Base-by-base conservation (phyloP, 2,329 filamentous ascomycete species). In the Cadophora sp. region DNA sequence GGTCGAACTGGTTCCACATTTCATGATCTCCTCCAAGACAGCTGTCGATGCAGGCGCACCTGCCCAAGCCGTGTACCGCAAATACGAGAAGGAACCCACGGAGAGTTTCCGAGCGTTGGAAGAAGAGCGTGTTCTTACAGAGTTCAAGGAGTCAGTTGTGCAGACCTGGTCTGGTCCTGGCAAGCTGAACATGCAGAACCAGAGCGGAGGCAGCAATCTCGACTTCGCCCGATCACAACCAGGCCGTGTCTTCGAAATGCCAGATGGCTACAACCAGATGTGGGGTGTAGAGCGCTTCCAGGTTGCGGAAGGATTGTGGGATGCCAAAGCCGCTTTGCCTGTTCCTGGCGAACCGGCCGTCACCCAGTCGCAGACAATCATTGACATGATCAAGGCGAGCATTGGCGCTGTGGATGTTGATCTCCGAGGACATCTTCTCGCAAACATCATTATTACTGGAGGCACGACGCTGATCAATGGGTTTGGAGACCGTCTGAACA, bases 81-180 rank as follows among this genome's bases (percentile, higher is more conserved):
- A 87, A 48, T 97, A 93, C 78, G 79, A 85, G 77, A 84, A 85
- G 78, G 76, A 86, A 75, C 83, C 91, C 70, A 80, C 82, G 74
- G 85, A 88, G 31, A 94, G 92, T 1, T 98, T 94, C 86, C 89
- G 91, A 68, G 83, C 85, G 22, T 90, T 95, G 72, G 91, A 98
- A 80, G 94, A 99, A 83, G 96, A 98, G 79, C 92, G 95, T 64
- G 91, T 97, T 51, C 83, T 99, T 67, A 94, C 93, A 46, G 94
- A 97, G 79, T 99, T 97, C 87, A 99, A 99, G 83, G 97, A 99
- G 82, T 97, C 92, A 22, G 93, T 97, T 19, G 94, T 98, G 31
- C 94, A 97, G 81, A 89, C 95, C 16, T 99, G 96, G 95, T 88
- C 89, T 29, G 93, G 93, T 0, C 92, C 92, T 0, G 90, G 90